A percentile compares a stretch with the other conserved stretches of the same genome.
Evolutionary conservation across 371 early-diverging fungal genomes (phyloP).

Genomic region (Nematocida displodere): DNA sequence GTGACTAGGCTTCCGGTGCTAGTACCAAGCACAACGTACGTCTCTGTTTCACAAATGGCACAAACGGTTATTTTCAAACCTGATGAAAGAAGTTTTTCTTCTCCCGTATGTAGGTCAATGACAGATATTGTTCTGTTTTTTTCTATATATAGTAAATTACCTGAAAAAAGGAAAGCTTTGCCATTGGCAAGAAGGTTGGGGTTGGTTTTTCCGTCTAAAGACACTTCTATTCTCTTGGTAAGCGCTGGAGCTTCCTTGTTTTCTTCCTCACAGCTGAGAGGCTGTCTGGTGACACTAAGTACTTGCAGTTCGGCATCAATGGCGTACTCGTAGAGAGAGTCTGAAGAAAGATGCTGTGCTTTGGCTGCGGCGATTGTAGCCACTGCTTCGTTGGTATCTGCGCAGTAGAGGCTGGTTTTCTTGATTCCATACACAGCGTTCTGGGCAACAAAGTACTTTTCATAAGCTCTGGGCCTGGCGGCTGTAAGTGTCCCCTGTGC

Average conservation of each 20-base stretch:
- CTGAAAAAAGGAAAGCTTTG: too few species aligned
- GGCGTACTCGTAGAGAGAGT: too few species aligned
- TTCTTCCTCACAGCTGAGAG: too few species aligned
- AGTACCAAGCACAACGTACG: neutral
- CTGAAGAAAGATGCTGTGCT: too few species aligned
- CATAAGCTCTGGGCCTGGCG: neutral
- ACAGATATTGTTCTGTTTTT: too few species aligned
- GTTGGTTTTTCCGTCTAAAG: too few species aligned
- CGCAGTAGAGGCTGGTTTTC: neutral
- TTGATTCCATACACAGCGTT: neutral
- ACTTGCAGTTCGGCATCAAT: too few species aligned
- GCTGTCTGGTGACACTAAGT: too few species aligned
- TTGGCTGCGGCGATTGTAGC: neutral
- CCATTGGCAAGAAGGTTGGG: too few species aligned
- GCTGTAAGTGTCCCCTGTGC: neutral
- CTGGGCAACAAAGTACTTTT: neutral
- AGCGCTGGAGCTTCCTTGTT: too few species aligned
- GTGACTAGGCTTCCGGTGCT: neutral
- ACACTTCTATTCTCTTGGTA: too few species aligned
- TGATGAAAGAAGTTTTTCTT: neutral
- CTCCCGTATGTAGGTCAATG: neutral
- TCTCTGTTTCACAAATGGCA: conserved; percentile 4
- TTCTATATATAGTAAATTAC: too few species aligned
- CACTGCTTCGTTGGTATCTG: neutral
- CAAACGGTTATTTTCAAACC: neutral